Evolutionary conservation across 306 rosid species (phyloP), one percentile per base, ranked within the genome.

Genomic region (Lathyrus oleraceus): DNA sequence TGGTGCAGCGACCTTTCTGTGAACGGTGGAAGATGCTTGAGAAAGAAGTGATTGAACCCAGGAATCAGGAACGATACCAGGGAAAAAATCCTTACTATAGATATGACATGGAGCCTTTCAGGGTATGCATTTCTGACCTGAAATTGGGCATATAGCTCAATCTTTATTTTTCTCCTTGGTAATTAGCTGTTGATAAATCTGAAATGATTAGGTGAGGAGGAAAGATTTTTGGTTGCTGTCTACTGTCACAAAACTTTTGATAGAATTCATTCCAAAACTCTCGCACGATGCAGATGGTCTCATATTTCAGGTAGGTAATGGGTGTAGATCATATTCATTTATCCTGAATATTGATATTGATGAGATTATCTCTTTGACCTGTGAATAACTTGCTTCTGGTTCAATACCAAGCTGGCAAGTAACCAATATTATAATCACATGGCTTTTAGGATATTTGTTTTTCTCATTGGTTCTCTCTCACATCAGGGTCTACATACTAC

Each of bases 21-120:
- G 98, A 93, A 77, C 83, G 98, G 73, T 93, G 96, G 96, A 93
- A 85, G 83, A 86, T 93, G 98, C 93, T 93, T 72, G 98, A 93
- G 86, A 93, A 88, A 80, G 98, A 90, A 84, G 93, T 93, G 78
- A 90, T 93, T 71, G 98, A 93, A 84, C 98, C 93, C 65, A 91
- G 98, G 78, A 93, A 90, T 81, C 63, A 57, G 30, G 98, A 93
- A 80, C 87, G 96, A 67, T 86, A 68, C 67, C 93, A 81, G 60
- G 54, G 85, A 65, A 81, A 91, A 79, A 87, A 81, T 75, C 82
- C 89, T 44, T 78, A 74, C 78, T 93, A 93, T 70, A 88, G 96
- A 90, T 93, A 93, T 78, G 96, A 90, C 83, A 70, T 90, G 76
- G 98, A 93, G 81, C 96, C 96, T 58, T 93, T 93, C 81, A 85